Evolutionary conservation across 2,329 filamentous ascomycete species (phyloP).

Genomic region (Hysterium pulicare): DNA sequence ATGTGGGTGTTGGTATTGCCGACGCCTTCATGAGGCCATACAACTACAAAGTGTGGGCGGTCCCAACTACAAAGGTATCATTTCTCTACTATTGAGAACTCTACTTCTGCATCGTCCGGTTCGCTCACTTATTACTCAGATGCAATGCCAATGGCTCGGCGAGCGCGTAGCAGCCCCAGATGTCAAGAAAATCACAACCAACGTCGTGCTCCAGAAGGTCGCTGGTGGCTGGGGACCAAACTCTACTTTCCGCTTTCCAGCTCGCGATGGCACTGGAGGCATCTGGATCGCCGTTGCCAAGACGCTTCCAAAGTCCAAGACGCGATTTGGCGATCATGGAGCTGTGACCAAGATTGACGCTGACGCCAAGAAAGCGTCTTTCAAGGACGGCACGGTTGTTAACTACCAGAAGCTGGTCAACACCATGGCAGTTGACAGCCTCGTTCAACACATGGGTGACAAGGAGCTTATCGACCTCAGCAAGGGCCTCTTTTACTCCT

Average conservation of each 20-base stretch:
- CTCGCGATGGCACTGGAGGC: slow-evolving; percentile 89
- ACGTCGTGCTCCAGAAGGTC: slow-evolving; percentile 93
- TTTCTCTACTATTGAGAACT: too few relatives aligned
- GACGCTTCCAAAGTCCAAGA: slow-evolving; percentile 89
- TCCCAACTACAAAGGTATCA: slow-evolving; percentile 89
- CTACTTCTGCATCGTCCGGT: neutral
- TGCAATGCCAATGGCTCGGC: slow-evolving; percentile 98
- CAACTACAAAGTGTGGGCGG: slow-evolving; percentile 99
- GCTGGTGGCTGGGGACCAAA: slow-evolving; percentile 98
- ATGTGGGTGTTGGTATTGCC: slow-evolving; percentile 83
- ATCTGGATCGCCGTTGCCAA: slow-evolving; percentile 98
- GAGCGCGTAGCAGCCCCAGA: slow-evolving; percentile 97
- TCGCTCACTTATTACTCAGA: slow-evolving; percentile 52
- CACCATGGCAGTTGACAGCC: slow-evolving; percentile 92
- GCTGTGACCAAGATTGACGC: slow-evolving; percentile 85
- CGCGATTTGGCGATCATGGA: slow-evolving; percentile 79
- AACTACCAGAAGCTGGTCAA: slow-evolving; percentile 89
- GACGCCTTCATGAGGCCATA: slow-evolving; percentile 98
- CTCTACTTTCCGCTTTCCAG: slow-evolving; percentile 96
- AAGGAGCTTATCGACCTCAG: slow-evolving; percentile 76
- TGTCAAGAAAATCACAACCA: slow-evolving; percentile 87
- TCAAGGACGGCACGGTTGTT: slow-evolving; percentile 82
- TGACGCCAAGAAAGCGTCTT: slow-evolving; percentile 74
- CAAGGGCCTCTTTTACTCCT: slow-evolving; percentile 94
- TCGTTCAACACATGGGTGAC: slow-evolving; percentile 85